Percentiles rank a stretch among this genome's conserved stretches.
phyloP scores from a whole-genome alignment of 2,329 filamentous ascomycete genomes.

The Cladorrhinum sp. region DNA sequence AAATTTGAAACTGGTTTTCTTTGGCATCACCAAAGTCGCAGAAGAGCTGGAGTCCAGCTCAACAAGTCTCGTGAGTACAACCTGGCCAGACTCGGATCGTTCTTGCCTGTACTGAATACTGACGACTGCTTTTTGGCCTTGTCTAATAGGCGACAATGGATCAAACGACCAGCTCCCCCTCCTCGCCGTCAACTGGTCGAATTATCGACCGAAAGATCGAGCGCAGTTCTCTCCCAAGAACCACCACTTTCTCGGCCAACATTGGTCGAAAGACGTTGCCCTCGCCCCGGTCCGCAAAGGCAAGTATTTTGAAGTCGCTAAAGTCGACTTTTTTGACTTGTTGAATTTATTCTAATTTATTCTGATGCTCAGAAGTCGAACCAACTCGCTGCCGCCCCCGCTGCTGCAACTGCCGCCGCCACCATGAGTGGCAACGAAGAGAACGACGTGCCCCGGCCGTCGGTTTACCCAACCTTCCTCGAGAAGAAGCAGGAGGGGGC shows the following conservation, averaged over 20 bases:
- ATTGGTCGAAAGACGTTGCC: constrained; percentile 2
- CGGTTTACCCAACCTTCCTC: constrained; percentile 27
- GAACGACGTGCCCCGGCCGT: not conserved
- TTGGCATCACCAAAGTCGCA: not conserved
- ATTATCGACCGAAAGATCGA: constrained; percentile 27
- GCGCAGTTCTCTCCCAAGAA: not conserved
- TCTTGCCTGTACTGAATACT: not conserved
- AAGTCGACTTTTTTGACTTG: not conserved
- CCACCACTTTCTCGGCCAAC: constrained; percentile 2
- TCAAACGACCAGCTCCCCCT: not conserved
- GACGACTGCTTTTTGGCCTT: not conserved
- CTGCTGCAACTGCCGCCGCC: not conserved
- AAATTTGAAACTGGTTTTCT: not conserved
- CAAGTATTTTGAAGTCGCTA: not conserved
- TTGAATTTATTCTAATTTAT: not conserved
- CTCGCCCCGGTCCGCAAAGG: not conserved
- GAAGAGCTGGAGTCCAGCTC: not conserved
- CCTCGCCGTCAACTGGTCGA: constrained; percentile 2
- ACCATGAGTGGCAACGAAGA: not conserved
- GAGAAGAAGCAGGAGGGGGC: not conserved
- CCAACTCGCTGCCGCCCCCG: not conserved
- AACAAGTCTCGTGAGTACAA: not conserved
- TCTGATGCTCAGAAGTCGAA: not conserved
- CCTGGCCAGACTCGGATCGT: not conserved
- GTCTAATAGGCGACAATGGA: not conserved